A percentile compares a stretch with the other conserved stretches of the same genome.
phyloP scores from a whole-genome alignment of 345 rosid species.

The Lepidium didymum region DNA sequence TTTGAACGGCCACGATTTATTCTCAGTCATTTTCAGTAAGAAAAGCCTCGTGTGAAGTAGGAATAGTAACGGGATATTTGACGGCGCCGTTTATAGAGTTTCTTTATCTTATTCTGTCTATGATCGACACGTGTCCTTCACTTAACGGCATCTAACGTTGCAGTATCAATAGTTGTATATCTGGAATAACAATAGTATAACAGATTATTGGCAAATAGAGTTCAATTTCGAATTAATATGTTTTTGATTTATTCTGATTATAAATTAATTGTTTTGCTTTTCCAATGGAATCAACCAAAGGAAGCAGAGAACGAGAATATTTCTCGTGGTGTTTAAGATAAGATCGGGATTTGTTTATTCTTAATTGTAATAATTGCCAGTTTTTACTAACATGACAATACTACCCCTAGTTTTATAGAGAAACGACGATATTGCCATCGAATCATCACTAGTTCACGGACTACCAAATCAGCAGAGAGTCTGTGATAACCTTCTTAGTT shows the following conservation, averaged over 20 bases:
- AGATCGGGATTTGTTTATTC: slow-evolving; percentile 16
- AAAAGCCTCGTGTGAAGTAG: slow-evolving; percentile 16
- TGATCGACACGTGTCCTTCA: neutral
- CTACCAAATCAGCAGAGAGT: neutral
- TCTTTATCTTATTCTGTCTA: neutral
- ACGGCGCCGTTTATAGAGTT: slow-evolving; percentile 20
- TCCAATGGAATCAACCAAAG: neutral
- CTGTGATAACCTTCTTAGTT: too few relatives aligned
- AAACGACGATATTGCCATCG: neutral
- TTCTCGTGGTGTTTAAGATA: slow-evolving; percentile 8
- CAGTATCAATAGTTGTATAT: neutral
- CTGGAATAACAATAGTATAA: too few relatives aligned
- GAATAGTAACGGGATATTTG: slow-evolving; percentile 20
- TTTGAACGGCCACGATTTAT: slow-evolving; percentile 8
- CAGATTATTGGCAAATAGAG: neutral
- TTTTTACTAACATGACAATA: neutral
- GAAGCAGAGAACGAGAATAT: slow-evolving; percentile 6
- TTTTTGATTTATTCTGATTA: neutral
- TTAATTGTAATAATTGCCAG: neutral
- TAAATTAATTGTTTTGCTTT: neutral
- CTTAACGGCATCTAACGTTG: neutral
- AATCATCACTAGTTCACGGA: neutral
- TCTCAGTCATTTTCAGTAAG: slow-evolving; percentile 6
- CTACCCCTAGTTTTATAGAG: neutral
- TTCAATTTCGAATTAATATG: neutral